Conservation (phyloP, 495 filamentous ascomycete species). For the Penicillium soppii region DNA sequence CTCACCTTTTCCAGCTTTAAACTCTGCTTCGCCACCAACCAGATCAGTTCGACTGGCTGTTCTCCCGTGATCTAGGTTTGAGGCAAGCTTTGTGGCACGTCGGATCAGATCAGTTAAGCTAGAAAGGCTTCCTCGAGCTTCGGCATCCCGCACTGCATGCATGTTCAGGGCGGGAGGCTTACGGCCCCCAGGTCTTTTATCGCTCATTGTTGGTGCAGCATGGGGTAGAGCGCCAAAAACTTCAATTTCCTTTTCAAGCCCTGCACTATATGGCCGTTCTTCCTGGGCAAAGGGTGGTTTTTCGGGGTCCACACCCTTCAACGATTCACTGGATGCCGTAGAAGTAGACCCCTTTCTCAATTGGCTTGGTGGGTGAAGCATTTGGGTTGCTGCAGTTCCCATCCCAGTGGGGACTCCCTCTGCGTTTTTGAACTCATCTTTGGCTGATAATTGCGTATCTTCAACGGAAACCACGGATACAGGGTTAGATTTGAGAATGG, state of each 20-base stretch:
- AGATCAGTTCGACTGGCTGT: conserved; percentile 70
- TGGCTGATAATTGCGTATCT: conserved; percentile 7
- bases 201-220: conserved; percentile 42
- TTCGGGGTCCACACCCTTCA: conserved; percentile 28
- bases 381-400: conserved; percentile 14
- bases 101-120: conserved; percentile 89
- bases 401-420: conserved; percentile 9
- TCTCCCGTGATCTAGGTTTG: conserved; percentile 82
- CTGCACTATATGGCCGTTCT: conserved; percentile 1
- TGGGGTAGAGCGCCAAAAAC: conserved; percentile 23
- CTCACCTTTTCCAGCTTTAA: conserved; percentile 31
- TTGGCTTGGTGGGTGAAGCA: conserved; percentile 23
- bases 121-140: conserved; percentile 81
- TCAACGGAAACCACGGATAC: conserved; percentile 17
- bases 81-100: conserved; percentile 81
- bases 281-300: conserved; percentile 34
- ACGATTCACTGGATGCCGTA: conserved; percentile 30
- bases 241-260: conserved; percentile 32
- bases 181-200: conserved; percentile 44
- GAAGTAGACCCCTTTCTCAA: conserved; percentile 25
- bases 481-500: conserved; percentile 47
- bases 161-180: conserved; percentile 77
- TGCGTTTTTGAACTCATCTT: conserved; percentile 19
- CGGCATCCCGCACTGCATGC: conserved; percentile 73
- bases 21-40: conserved; percentile 21